A percentile compares a stretch with the other conserved stretches of the same genome.
phyloP scores from a whole-genome alignment of 1,139 yeast genomes.

The Scheffersomyces insectosa region DNA sequence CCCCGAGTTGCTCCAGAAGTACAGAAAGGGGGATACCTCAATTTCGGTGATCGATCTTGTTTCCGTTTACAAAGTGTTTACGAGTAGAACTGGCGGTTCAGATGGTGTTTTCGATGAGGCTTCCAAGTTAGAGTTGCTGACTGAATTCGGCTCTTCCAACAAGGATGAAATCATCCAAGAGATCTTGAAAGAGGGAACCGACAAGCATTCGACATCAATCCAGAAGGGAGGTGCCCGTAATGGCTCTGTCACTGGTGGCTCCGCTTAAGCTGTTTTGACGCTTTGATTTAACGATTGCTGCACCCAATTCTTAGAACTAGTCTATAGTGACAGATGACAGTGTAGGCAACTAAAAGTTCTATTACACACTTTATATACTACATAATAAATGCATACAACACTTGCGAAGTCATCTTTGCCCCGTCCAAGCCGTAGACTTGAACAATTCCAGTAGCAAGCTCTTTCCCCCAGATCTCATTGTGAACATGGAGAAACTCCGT shows the following conservation, averaged over 20 bases:
- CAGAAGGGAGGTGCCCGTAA: slow-evolving; percentile 23
- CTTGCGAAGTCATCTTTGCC: too few species aligned
- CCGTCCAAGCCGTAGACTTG: too few species aligned
- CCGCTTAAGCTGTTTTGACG: slow-evolving; percentile 15
- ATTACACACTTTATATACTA: too few species aligned
- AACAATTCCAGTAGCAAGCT: too few species aligned
- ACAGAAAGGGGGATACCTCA: slow-evolving; percentile 49
- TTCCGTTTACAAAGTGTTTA: slow-evolving; percentile 63
- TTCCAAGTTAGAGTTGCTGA: slow-evolving; percentile 60
- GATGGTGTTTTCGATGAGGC: slow-evolving; percentile 76
- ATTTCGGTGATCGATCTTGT: slow-evolving; percentile 67
- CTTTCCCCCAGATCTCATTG: too few species aligned
- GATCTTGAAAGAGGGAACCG: slow-evolving; percentile 58
- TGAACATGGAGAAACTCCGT: too few species aligned
- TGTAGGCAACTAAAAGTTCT: too few species aligned
- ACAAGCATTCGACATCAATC: slow-evolving; percentile 28
- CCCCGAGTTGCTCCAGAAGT: slow-evolving; percentile 48
- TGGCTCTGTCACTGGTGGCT: slow-evolving; percentile 40
- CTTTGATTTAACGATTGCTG: slow-evolving; percentile 1
- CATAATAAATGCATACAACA: too few species aligned
- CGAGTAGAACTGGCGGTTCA: slow-evolving; percentile 63
- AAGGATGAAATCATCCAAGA: slow-evolving; percentile 51
- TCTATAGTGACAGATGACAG: too few species aligned
- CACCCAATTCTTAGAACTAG: too few species aligned
- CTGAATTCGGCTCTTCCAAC: slow-evolving; percentile 62